Base-by-base conservation (phyloP, 2,329 filamentous ascomycete genomes). In the Cryphonectria radicalis region DNA sequence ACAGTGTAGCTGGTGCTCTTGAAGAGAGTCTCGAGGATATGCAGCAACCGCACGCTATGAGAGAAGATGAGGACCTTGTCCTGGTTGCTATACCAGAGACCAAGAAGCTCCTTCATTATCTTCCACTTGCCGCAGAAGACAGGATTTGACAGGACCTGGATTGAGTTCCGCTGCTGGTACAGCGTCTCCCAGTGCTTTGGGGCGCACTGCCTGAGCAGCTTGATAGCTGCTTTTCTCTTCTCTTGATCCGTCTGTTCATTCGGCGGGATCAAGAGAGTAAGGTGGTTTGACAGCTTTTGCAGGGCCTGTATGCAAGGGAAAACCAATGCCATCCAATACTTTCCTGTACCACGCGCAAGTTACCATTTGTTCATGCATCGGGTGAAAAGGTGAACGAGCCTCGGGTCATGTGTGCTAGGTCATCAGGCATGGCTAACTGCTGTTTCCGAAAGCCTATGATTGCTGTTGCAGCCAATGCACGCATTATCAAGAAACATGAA, bases 41-140 rank as follows among this genome's bases (percentile, higher is more conserved):
- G 91, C 35, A 99, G 83, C 3, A 99, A 84, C 2, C 93, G 89
- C 5, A 98, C 94, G 72, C 92, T 97, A 77, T 98, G 95, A 0
- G 93, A 97, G 80, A 99, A 99, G 2, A 99, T 92, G 0, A 99
- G 87, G 0, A 98, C 96, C 80, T 98, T 99, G 82, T 98, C 94
- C 19, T 94, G 93, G 77, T 92, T 94, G 19, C 88, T 85, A 78
- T 97, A 89, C 96, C 96, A 99, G 80, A 96, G 95, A 69, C 90
- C 91, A 8, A 99, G 87, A 4, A 99, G 84, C 76, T 93, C 95
- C 79, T 91, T 93, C 42, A 99, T 81, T 0, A 99, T 90, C 78
- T 93, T 94, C 96, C 96, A 99, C 81, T 99, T 99, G 4, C 96
- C 96, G 77, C 96, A 99, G 75, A 95, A 98, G 70, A 97, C 92